Evolutionary conservation across 805 yeast genomes (phyloP).

Genomic region (Myxozyma melibiosi): DNA sequence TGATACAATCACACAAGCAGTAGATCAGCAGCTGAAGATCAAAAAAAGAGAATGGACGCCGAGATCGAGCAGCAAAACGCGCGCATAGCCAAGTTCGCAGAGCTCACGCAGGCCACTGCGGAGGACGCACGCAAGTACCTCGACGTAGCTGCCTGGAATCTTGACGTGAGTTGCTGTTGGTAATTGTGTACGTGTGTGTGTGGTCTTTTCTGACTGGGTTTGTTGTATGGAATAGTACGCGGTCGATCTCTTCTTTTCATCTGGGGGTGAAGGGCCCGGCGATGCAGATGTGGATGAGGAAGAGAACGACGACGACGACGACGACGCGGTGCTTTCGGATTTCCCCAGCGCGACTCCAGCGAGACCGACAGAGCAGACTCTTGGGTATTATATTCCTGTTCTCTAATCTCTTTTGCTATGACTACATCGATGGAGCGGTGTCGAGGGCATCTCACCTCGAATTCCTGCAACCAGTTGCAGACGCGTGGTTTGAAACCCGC

Average conservation of each 20-base stretch:
- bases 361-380: no score
- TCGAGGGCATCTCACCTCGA: no score
- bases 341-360: not conserved
- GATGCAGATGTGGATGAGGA: not conserved
- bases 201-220: not conserved
- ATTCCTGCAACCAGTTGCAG: no score
- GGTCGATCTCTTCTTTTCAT: not conserved
- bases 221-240: not conserved
- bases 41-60: no score
- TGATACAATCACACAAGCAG: no score
- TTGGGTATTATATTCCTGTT: no score
- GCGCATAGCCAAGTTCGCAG: slow-evolving; percentile 38
- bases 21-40: no score
- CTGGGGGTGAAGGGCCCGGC: no score
- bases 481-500: no score
- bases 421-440: no score
- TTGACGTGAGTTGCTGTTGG: slow-evolving; percentile 33
- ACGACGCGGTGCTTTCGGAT: not conserved
- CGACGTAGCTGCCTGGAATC: slow-evolving; percentile 41
- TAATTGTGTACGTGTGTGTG: not conserved
- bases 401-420: no score
- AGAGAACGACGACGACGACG: not conserved
- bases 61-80: not conserved
- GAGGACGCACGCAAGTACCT: slow-evolving; percentile 48
- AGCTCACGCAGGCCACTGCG: slow-evolving; percentile 45